These are phyloP conservation scores for Centella asiatica DNA, from an alignment of 129 eudicot species.

Conservation along the genomic window DNA sequence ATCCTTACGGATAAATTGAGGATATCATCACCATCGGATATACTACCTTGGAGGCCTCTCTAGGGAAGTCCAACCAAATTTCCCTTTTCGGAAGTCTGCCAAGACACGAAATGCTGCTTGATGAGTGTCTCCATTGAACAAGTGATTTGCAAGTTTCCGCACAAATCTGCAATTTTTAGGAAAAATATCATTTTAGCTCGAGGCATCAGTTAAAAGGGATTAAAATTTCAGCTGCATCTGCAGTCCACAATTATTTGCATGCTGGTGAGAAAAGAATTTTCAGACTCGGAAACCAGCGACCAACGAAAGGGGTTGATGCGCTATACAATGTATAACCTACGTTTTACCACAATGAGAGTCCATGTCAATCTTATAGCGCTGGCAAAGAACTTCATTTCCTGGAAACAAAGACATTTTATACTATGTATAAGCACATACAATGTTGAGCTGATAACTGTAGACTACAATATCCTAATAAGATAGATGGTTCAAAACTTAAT, in stretches of 20 bases:
- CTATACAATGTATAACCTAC: conserved; percentile 33
- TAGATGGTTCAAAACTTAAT: too few relatives aligned
- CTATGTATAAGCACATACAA: background rate
- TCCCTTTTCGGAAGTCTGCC: conserved; percentile 83
- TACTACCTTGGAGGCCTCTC: conserved; percentile 70
- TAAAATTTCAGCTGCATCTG: background rate
- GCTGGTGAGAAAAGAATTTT: background rate
- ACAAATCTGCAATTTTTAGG: conserved; percentile 47
- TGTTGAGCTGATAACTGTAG: too few relatives aligned
- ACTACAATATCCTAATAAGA: too few relatives aligned
- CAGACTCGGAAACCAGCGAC: background rate
- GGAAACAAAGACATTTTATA: conserved; percentile 13
- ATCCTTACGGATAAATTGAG: background rate
- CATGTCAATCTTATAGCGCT: conserved; percentile 66
- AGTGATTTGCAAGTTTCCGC: conserved; percentile 60
- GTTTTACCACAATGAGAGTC: conserved; percentile 74
- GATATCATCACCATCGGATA: background rate
- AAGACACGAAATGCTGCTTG: conserved; percentile 90
- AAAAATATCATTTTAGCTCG: background rate
- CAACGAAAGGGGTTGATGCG: background rate
- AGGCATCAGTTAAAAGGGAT: background rate
- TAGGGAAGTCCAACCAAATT: conserved; percentile 65
- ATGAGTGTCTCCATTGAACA: conserved; percentile 78
- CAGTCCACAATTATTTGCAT: too few relatives aligned
- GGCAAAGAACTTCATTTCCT: conserved; percentile 61